These are phyloP conservation scores for Stemphylium lycopersici DNA, from an alignment of 2,329 filamentous ascomycete genomes.

Conservation along the genomic window DNA sequence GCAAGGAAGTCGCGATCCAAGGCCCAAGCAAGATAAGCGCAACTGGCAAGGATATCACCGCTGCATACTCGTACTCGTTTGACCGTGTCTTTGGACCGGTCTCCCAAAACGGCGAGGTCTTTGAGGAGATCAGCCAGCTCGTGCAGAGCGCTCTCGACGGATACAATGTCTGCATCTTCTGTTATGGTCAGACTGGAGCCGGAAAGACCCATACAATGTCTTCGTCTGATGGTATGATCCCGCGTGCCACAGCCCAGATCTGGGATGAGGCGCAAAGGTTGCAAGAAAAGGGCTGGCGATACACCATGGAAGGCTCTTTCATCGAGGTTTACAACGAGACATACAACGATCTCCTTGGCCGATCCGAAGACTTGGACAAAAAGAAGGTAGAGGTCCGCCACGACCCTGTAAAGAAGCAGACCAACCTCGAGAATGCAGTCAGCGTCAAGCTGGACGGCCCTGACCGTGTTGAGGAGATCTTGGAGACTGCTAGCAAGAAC, in stretches of 20 bases:
- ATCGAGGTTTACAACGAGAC: slow-evolving; percentile 99
- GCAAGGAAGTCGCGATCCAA: slow-evolving; percentile 82
- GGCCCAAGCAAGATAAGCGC: slow-evolving; percentile 85
- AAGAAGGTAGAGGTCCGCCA: slow-evolving; percentile 91
- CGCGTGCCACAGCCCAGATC: slow-evolving; percentile 89
- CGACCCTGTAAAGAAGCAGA: slow-evolving; percentile 81
- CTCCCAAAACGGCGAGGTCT: slow-evolving; percentile 82
- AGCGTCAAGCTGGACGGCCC: slow-evolving; percentile 79
- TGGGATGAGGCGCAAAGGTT: slow-evolving; percentile 85
- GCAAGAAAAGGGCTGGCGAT: slow-evolving; percentile 90
- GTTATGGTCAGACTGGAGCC: slow-evolving; percentile 95
- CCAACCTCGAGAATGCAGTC: slow-evolving; percentile 79
- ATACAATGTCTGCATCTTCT: slow-evolving; percentile 99
- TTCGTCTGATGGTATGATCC: slow-evolving; percentile 94
- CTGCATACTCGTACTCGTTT: slow-evolving; percentile 86
- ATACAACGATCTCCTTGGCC: slow-evolving; percentile 84
- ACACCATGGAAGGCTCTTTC: slow-evolving; percentile 93
- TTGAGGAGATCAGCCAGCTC: slow-evolving; percentile 94
- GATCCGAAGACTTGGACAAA: slow-evolving; percentile 72
- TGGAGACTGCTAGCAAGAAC: slow-evolving; percentile 81
- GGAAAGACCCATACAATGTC: slow-evolving; percentile 99
- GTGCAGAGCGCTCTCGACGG: slow-evolving; percentile 96
- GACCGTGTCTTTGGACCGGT: slow-evolving; percentile 87
- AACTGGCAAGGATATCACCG: slow-evolving; percentile 75
- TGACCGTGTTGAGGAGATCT: slow-evolving; percentile 77